Evolutionary conservation across 306 rosid species (phyloP).

Genomic region (Begonia fuchsioides): DNA sequence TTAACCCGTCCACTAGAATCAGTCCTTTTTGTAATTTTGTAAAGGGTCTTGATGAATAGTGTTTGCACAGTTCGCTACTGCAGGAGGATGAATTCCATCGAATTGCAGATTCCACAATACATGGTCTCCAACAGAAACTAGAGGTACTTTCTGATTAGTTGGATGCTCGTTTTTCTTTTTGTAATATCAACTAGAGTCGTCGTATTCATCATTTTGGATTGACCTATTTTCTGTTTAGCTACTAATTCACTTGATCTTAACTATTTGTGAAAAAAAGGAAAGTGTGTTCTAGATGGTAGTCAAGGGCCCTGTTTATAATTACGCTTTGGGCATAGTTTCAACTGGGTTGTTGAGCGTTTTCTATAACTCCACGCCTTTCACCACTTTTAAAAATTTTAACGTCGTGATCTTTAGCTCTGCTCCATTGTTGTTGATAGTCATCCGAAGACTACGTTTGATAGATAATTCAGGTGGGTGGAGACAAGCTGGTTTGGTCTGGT

Average conservation of each 20-base stretch:
- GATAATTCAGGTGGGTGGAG: too few relatives aligned
- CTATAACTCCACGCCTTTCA: too few relatives aligned
- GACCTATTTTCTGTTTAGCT: too few relatives aligned
- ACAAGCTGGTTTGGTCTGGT: too few relatives aligned
- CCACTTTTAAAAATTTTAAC: too few relatives aligned
- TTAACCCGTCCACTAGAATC: neutral
- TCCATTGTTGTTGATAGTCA: too few relatives aligned
- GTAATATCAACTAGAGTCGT: neutral
- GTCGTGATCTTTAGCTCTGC: too few relatives aligned
- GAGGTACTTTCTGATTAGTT: conserved; percentile 33
- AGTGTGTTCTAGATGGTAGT: too few relatives aligned
- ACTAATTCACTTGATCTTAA: too few relatives aligned
- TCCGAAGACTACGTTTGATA: too few relatives aligned
- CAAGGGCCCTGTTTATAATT: neutral
- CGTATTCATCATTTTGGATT: too few relatives aligned
- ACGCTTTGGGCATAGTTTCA: neutral
- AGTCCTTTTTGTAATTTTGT: neutral
- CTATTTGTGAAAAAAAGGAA: too few relatives aligned
- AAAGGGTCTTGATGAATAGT: conserved; percentile 17
- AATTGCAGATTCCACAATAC: conserved; percentile 65
- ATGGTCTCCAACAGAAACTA: conserved; percentile 57
- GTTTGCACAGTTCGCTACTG: conserved; percentile 50
- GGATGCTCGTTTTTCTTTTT: neutral
- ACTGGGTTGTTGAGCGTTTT: neutral
- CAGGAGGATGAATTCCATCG: conserved; percentile 69